Evolutionary conservation across 805 yeast species (phyloP), one percentile per base, ranked within the genome.

Genomic region (Saccharomycopsis guyanensis): DNA sequence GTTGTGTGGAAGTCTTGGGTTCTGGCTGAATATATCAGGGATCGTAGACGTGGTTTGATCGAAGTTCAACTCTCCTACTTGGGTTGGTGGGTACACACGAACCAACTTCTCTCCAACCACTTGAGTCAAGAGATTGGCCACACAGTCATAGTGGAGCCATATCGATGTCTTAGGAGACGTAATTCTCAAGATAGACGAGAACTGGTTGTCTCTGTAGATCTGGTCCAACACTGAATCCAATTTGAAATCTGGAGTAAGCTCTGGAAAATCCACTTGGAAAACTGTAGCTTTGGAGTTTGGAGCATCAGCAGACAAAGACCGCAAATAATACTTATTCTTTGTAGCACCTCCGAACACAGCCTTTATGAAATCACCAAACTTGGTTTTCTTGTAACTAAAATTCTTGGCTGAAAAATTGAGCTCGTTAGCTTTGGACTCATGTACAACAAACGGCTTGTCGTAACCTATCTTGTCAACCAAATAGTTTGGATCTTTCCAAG

Each of bases 141-240:
- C 62, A n/a, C 60, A 65, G 43, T 66, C 68, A 51, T 63, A 65
- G 36, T 61, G 68, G 5, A 66, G 58, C 66, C 67, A 63, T 50
- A 62, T 58, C 3, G 60, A 52, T 1, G 64, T 60, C 15, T 54
- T 52, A 3, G 65, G 54, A 23, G 68, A 60, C 2, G 68, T 56
- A 16, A 66, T 52, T 32, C 66, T 43, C 37, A 66, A 46, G 4
- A 66, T 66, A 1, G 68, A 59, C 7, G 67, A 63, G 43, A 61
- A 61, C 38, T 52, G 56, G 13, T 50, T 51, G 12, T 36, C 43
- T n/a, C 42, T 47, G 19, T 25, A 64, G 40, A 42, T 42, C 32
- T 12, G 42, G 33, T 34, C 15, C 4, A 64, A 40, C 12, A 40
- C 40, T 18, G 33, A 13, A 1, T 35, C 51, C 4, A 65, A 52